phyloP scores from a whole-genome alignment of 805 yeast species.

The Pichia ethanolica region DNA sequence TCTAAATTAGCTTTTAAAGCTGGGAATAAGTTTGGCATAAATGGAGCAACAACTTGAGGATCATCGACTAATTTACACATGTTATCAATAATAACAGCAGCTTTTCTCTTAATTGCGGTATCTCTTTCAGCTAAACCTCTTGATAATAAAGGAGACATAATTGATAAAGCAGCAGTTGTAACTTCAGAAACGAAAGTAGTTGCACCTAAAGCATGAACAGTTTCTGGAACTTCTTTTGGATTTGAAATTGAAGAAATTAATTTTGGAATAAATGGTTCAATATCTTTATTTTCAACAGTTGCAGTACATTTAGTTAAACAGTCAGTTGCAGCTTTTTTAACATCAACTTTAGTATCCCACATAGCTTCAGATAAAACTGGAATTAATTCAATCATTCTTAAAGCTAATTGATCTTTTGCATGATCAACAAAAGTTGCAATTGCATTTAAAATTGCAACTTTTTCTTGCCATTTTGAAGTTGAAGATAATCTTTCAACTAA shows the following conservation, averaged over 20 bases:
- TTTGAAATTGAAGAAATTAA: conserved; percentile 94
- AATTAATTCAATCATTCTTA: conserved; percentile 99
- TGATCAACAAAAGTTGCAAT: conserved; percentile 83
- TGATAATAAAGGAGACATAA: conserved; percentile 97
- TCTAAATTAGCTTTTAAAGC: conserved; percentile 89
- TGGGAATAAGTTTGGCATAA: conserved; percentile 92
- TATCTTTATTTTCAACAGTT: conserved; percentile 99
- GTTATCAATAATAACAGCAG: conserved; percentile 99
- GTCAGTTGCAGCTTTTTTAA: conserved; percentile 91
- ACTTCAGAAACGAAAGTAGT: conserved; percentile 99
- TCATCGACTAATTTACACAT: conserved; percentile 99
- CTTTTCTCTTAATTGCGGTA: conserved; percentile 98
- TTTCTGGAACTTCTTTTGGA: conserved; percentile 97
- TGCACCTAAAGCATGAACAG: conserved; percentile 98
- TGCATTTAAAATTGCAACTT: conserved; percentile 82
- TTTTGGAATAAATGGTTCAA: conserved; percentile 97
- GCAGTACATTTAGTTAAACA: conserved; percentile 95
- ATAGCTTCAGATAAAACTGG: conserved; percentile 98
- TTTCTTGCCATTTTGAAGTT: conserved; percentile 97
- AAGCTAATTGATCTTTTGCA: conserved; percentile 92
- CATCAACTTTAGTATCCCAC: conserved; percentile 99
- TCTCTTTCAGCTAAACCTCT: conserved; percentile 99
- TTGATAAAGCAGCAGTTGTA: conserved; percentile 97
- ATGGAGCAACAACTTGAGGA: conserved; percentile 99
- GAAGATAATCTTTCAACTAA: conserved; percentile 58